phyloP scores from a whole-genome alignment of 371 early-diverging fungal genomes.

The Rhizopus arrhizus region DNA sequence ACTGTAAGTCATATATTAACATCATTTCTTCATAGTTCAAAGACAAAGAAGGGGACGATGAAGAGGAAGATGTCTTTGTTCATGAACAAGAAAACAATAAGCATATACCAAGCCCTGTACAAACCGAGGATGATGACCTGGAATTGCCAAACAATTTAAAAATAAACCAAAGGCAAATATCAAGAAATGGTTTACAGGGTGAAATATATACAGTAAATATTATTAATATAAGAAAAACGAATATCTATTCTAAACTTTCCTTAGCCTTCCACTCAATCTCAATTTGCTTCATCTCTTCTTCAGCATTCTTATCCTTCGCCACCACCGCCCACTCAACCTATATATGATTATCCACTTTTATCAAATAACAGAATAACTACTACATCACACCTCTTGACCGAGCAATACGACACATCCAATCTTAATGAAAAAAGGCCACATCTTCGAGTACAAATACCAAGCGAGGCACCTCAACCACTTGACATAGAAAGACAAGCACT shows the following conservation, averaged over 20 bases:
- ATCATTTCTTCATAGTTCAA: slow-evolving; percentile 18
- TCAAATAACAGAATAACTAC: not conserved
- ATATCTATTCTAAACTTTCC: not conserved
- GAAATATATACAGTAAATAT: slow-evolving; percentile 1
- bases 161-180: slow-evolving; percentile 13
- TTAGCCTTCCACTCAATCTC: not conserved
- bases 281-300: slow-evolving; percentile 13
- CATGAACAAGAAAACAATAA: slow-evolving; percentile 9
- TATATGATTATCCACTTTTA: not conserved
- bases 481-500: not conserved
- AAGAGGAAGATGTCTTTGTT: slow-evolving; percentile 18
- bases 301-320: slow-evolving; percentile 15
- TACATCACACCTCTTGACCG: not conserved
- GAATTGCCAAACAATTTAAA: slow-evolving; percentile 13
- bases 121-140: slow-evolving; percentile 3
- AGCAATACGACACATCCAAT: not conserved
- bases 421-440: slow-evolving; percentile 40
- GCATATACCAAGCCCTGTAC: slow-evolving; percentile 14
- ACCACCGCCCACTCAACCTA: slow-evolving; percentile 6
- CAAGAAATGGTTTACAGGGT: not conserved
- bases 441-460: slow-evolving; percentile 50
- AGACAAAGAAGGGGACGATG: slow-evolving; percentile 22
- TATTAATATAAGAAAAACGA: not conserved
- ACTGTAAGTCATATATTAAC: not conserved
- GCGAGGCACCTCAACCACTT: slow-evolving; percentile 18